Percentiles rank a stretch among this genome's conserved stretches.
These are phyloP conservation scores for Botrytis fabae DNA, from an alignment of 2,329 filamentous ascomycete species.

Conservation along the genomic window DNA sequence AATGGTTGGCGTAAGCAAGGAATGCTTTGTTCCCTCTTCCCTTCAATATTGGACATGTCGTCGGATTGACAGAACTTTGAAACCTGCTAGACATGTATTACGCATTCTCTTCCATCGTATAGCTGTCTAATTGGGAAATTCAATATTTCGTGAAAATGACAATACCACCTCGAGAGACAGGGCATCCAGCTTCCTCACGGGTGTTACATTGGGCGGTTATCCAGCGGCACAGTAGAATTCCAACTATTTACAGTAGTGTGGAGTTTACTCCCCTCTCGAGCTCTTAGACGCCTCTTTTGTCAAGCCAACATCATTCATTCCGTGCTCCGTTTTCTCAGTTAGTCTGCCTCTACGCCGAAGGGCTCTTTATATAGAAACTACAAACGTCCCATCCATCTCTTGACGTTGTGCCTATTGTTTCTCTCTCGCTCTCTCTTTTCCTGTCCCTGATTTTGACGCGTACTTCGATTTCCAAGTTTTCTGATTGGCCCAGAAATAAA, in stretches of 20 bases:
- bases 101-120: neutral
- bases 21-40: slow-evolving; percentile 5
- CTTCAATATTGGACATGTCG: neutral
- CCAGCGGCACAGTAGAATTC: slow-evolving; percentile 4
- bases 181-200: slow-evolving; percentile 3
- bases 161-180: neutral
- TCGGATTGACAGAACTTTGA: neutral
- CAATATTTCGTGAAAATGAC: neutral
- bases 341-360: neutral
- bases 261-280: neutral
- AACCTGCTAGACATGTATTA: neutral
- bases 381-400: neutral
- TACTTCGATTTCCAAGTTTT: neutral
- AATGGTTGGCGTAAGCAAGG: slow-evolving; percentile 13
- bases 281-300: neutral
- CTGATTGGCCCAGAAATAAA: neutral
- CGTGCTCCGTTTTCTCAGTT: neutral
- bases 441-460: neutral
- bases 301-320: neutral
- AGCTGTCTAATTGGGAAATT: neutral
- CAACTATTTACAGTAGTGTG: neutral
- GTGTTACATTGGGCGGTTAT: slow-evolving; percentile 15
- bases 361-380: slow-evolving; percentile 8
- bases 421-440: neutral
- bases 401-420: neutral